Evolutionary conservation across 495 filamentous ascomycete species (phyloP).

Genomic region (Choiromyces venosus): DNA sequence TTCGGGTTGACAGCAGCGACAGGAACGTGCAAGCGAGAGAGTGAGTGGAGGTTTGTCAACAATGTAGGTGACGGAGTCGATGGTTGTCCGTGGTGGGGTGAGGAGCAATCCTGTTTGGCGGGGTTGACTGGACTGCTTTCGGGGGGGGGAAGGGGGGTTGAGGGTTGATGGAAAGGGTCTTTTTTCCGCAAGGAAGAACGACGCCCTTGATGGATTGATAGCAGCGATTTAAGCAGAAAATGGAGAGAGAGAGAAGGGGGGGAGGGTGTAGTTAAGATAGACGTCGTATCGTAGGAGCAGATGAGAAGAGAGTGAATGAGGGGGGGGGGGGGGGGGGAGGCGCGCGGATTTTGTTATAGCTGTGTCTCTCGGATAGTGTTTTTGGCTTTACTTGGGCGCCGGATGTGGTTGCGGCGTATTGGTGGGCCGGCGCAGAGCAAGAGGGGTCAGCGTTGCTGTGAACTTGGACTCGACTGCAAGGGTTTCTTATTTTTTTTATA

Average conservation of each 20-base stretch:
- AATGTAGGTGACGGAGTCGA: constrained; percentile 23
- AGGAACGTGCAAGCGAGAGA: constrained; percentile 24
- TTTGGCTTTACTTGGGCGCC: constrained; percentile 30
- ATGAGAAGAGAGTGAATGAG: constrained; percentile 30
- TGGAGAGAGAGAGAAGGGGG: constrained; percentile 18
- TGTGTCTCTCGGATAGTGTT: constrained; percentile 36
- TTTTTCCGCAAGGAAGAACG: constrained; percentile 21
- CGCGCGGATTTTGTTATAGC: constrained; percentile 36
- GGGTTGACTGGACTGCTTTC: constrained; percentile 31
- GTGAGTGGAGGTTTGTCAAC: constrained; percentile 5
- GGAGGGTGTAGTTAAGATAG: constrained; percentile 20
- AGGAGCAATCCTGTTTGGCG: constrained; percentile 34
- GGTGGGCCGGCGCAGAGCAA: constrained; percentile 29
- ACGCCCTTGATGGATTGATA: constrained; percentile 32
- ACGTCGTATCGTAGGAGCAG: constrained; percentile 18
- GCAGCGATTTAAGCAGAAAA: constrained; percentile 25
- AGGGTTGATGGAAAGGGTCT: constrained; percentile 19
- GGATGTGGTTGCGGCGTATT: constrained; percentile 39
- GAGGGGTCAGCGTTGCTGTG: constrained; percentile 36
- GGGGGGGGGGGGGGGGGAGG: constrained; percentile 30
- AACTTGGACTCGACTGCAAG: constrained; percentile 37
- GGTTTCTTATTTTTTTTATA: constrained; percentile 15
- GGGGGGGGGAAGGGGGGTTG: constrained; percentile 20
- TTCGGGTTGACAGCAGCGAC: constrained; percentile 25
- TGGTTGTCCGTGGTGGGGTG: constrained; percentile 28